These are phyloP conservation scores for Septoria petroselini DNA, from an alignment of 2,329 filamentous ascomycete genomes.

Conservation along the genomic window DNA sequence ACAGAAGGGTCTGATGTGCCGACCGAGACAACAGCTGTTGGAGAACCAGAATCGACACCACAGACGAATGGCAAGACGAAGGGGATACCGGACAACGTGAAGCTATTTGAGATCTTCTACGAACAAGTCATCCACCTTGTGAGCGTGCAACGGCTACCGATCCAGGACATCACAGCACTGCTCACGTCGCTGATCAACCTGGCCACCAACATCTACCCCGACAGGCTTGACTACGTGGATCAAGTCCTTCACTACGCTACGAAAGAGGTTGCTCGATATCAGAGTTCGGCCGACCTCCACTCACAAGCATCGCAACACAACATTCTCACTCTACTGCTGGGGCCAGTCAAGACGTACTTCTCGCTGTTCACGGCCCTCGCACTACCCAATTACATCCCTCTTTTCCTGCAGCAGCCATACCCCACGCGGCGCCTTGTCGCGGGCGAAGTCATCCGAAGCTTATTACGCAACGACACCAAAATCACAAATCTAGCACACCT, in stretches of 20 bases:
- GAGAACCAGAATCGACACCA: slow-evolving; percentile 28
- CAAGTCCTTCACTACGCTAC: slow-evolving; percentile 88
- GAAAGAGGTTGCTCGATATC: slow-evolving; percentile 79
- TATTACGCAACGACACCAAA: slow-evolving; percentile 77
- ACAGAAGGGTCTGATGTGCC: slow-evolving; percentile 33
- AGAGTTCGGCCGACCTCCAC: slow-evolving; percentile 93
- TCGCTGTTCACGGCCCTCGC: slow-evolving; percentile 96
- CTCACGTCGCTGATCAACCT: slow-evolving; percentile 92
- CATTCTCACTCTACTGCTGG: slow-evolving; percentile 83
- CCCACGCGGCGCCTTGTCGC: slow-evolving; percentile 87
- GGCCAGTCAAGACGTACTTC: slow-evolving; percentile 82
- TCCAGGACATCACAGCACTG: slow-evolving; percentile 91
- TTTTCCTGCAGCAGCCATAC: slow-evolving; percentile 89
- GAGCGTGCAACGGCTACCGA: slow-evolving; percentile 82
- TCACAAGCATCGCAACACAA: slow-evolving; percentile 83
- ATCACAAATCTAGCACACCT: slow-evolving; percentile 77
- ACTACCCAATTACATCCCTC: slow-evolving; percentile 84
- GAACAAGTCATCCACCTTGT: slow-evolving; percentile 92
- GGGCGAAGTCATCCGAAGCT: slow-evolving; percentile 75
- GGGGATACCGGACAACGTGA: slow-evolving; percentile 71
- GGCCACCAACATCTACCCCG: slow-evolving; percentile 92
- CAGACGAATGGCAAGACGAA: slow-evolving; percentile 47
- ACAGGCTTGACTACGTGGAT: slow-evolving; percentile 89
- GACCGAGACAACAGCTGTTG: slow-evolving; percentile 21
- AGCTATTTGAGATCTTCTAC: slow-evolving; percentile 96